Evolutionary conservation across 192 early-diverging fungal species (phyloP).

Genomic region (Coemansia sp.): DNA sequence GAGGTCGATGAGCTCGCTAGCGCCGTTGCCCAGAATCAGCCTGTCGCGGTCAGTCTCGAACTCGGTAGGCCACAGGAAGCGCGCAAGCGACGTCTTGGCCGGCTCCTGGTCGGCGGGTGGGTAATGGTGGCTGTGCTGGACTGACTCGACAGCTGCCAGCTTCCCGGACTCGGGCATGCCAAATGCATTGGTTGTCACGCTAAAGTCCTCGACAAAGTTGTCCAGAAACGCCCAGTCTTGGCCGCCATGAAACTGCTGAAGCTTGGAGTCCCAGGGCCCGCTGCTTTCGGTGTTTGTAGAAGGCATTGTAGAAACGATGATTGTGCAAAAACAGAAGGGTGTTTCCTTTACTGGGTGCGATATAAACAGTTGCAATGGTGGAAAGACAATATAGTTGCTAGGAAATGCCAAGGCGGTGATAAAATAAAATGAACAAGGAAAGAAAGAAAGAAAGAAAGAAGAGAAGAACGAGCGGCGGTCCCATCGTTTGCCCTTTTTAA

Average conservation of each 20-base stretch:
- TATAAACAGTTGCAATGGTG: neutral
- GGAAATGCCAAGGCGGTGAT: neutral
- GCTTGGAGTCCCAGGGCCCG: constrained; percentile 78
- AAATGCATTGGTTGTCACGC: constrained; percentile 86
- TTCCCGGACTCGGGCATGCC: constrained; percentile 76
- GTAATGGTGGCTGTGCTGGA: constrained; percentile 79
- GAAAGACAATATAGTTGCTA: neutral
- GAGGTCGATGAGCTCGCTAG: constrained; percentile 87
- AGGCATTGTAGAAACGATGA: constrained; percentile 6
- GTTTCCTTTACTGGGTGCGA: neutral
- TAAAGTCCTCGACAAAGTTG: constrained; percentile 92
- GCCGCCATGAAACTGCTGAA: constrained; percentile 86
- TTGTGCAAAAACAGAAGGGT: neutral
- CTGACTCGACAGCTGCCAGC: constrained; percentile 65
- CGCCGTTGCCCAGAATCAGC: constrained; percentile 84
- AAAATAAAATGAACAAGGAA: neutral
- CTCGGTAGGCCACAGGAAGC: constrained; percentile 73
- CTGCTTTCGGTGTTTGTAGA: constrained; percentile 12
- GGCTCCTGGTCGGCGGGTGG: constrained; percentile 92
- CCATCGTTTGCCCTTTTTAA: neutral
- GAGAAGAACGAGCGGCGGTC: neutral
- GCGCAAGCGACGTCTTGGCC: constrained; percentile 75
- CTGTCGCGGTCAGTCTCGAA: constrained; percentile 60
- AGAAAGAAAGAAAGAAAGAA: neutral
- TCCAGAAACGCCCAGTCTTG: constrained; percentile 78